Base-by-base conservation (phyloP, 192 early-diverging fungal species). In the Backusella australiensis region DNA sequence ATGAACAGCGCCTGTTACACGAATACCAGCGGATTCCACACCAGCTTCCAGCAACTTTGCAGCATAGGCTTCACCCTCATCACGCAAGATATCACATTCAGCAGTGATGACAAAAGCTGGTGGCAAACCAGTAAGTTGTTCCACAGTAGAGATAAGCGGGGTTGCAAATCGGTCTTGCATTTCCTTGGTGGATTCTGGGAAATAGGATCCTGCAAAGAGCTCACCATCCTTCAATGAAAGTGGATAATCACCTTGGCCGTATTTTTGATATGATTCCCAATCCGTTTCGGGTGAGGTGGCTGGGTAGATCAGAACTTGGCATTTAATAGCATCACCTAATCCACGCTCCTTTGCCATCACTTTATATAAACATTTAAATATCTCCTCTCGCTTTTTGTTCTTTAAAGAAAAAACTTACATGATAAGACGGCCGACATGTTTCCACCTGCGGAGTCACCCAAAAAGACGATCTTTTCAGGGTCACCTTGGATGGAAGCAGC, bases 371-470 rank as follows among this genome's bases (percentile, higher is more conserved):
- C 23, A 29, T 29, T 14, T 63, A 63, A 63, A 63, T 26, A 63
- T 14, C 21, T 59, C 7, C 11, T 9, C 21, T 56, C 21, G 23
- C n/a, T 56, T 21, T 53, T 56, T n/a, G 19, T 19, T 52, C 14
- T 56, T 23, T 56, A 59, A 12, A 26, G 21, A n/a, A 26, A 38
- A 23, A 69, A 69, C 68, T 69, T 69, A 69, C 68, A 23, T 14
- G 68, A 41, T 41, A 69, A 35, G 21, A 69, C 68, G 8, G 68
- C 38, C 4, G 68, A 35, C 68, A 69, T 78, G 41, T 78, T 78
- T 41, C 77, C 77, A 35, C 77, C 77, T 9, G 67, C 77, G 49
- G 71, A 73, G 29, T 78, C 77, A 36, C 77, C 77, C 19, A 65
- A 72, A 15, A 74, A 29, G 29, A 68, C 77, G 6, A 78, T 56